These are phyloP conservation scores for Nitzschia sp. DNA, from an alignment of 108 stramenopile species.

Conservation along the genomic window DNA sequence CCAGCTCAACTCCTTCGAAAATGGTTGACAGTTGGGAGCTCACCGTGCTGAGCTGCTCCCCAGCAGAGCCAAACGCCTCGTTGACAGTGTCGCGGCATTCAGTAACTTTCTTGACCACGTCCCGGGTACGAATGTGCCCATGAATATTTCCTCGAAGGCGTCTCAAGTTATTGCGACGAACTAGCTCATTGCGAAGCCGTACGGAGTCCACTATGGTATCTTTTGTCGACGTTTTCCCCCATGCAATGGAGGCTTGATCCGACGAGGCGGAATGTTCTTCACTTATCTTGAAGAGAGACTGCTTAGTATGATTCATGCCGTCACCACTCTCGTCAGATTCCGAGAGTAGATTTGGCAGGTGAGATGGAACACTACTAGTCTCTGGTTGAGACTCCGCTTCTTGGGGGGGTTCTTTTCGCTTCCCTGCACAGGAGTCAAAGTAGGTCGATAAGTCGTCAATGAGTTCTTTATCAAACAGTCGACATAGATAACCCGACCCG, in stretches of 20 bases:
- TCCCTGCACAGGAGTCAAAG: too few species aligned
- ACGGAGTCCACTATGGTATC: too few species aligned
- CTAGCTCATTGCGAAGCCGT: neutral
- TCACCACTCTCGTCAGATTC: neutral
- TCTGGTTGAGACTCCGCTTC: too few species aligned
- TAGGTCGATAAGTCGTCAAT: too few species aligned
- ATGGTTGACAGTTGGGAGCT: constrained; percentile 2
- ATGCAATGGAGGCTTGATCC: neutral
- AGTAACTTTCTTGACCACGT: constrained; percentile 13
- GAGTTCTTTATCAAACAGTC: too few species aligned
- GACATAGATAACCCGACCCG: too few species aligned
- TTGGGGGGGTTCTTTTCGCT: too few species aligned
- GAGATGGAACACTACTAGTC: too few species aligned
- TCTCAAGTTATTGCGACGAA: constrained; percentile 4
- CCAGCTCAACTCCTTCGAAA: constrained; percentile 7
- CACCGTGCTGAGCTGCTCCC: neutral
- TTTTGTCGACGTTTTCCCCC: neutral
- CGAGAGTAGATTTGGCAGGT: too few species aligned
- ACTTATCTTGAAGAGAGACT: constrained; percentile 6
- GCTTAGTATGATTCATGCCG: neutral
- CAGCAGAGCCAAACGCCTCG: constrained; percentile 11
- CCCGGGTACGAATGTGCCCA: neutral
- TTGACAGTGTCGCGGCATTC: constrained; percentile 17
- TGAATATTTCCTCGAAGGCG: constrained; percentile 13
- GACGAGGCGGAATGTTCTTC: constrained; percentile 6